Evolutionary conservation across 2,329 filamentous ascomycete species (phyloP), one percentile per base, ranked within the genome.

Genomic region (Aspergillus fumigatus): DNA sequence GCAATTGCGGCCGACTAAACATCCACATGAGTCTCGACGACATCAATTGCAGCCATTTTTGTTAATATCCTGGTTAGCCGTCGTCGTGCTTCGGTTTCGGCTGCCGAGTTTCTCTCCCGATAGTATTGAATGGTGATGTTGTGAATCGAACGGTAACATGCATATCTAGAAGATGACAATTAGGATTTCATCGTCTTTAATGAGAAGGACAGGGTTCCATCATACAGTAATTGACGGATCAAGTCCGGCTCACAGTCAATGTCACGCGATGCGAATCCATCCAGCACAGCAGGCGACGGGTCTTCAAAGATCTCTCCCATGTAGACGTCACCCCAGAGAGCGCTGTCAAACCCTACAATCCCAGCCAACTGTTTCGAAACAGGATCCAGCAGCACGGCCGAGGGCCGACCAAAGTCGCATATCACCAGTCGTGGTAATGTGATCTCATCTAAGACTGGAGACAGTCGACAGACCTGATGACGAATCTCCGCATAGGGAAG

Each of bases 401-500:
- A 74, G 10, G 78, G 73, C 38, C 75, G 71, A 17, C 79, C 78
- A 43, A 80, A 73, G 52, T 81, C 74, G 45, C 82, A 64, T 1
- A 83, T 69, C 11, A 83, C 78, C n/a, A 85, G 72, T 25, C 74
- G 76, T 6, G 83, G 78, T 53, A 79, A 70, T 1, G 70, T 79
- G 21, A 85, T 76, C 55, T 79, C 73, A 26, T 83, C 79, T 6
- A 86, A 73, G 0, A 70, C 70, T 9, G 73, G 65, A 1, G 74
- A 72, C 38, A 82, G 72, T 29, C 74, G 75, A 48, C 64, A 68
- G n/a, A 82, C 57, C 53, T 80, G 76, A 56, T 79, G 74, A 35
- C 83, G 77, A 55, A 85, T 79, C 53, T 78, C 77, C 9, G 79
- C 75, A 62, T 84, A 85, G 0, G 82, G 82, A 6, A 85, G 65